Conservation (phyloP, 352 stramenopile species). For the Achlya hypogyna region DNA sequence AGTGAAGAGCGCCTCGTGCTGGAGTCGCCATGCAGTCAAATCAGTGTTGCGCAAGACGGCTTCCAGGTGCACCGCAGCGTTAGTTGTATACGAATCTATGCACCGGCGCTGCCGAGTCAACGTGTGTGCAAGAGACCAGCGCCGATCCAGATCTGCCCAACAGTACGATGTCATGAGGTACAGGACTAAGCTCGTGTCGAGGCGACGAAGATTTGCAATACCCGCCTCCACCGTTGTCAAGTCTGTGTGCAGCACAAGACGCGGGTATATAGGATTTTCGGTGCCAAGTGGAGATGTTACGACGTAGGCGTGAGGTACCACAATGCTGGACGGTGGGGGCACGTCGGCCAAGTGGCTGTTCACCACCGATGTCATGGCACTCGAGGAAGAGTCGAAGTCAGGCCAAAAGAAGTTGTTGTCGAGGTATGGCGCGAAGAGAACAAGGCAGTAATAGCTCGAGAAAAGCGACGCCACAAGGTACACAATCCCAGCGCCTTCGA, state of each 20-base stretch:
- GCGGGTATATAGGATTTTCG: background rate
- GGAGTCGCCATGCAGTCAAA: background rate
- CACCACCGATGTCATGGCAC: background rate
- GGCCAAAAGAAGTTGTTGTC: constrained; percentile 19
- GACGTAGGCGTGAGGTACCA: background rate
- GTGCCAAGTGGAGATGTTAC: background rate
- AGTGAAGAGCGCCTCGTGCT: background rate
- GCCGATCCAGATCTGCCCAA: constrained; percentile 6
- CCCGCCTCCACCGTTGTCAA: background rate
- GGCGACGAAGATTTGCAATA: background rate
- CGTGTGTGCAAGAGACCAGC: constrained; percentile 6
- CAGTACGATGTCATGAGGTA: constrained; percentile 4
- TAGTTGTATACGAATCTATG: background rate
- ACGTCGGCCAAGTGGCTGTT: background rate
- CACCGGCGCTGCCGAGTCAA: background rate
- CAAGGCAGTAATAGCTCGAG: background rate
- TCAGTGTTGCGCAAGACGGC: constrained; percentile 13
- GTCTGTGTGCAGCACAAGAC: background rate
- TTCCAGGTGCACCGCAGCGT: constrained; percentile 13
- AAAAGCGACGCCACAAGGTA: background rate
- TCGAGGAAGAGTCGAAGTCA: background rate
- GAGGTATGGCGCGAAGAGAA: background rate
- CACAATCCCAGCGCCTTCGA: background rate
- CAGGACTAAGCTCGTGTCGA: background rate
- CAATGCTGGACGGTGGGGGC: background rate